Evolutionary conservation across 192 early-diverging fungal genomes (phyloP), one percentile per base, ranked within the genome.

Genomic region (Pilobolus umbonatus): DNA sequence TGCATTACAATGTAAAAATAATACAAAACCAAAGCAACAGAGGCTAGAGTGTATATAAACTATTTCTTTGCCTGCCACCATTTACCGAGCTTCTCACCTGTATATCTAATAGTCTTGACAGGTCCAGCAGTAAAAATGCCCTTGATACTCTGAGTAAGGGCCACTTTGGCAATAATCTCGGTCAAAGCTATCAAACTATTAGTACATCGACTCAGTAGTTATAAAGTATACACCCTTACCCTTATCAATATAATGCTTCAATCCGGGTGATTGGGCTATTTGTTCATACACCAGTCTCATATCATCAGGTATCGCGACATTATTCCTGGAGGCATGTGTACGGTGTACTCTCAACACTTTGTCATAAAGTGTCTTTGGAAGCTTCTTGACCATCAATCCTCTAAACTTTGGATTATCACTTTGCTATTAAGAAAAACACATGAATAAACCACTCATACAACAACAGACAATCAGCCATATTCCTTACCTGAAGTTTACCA

Each of bases 61-160:
- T 66, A 75, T 61, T 72, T 69, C 50, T 62, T 60, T 12, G 75
- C 71, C 25, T 28, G 32, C 64, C 71, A 67, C 81, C 81, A 83
- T 55, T 83, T 83, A 56, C 66, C 61, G 19, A 83, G 28, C 59
- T 85, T 85, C 43, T 70, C 68, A 32, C 69, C 21, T n/a, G 81
- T 77, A 71, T 93, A 93, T 14, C 76, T 61, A 15, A 69, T 59
- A 12, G 82, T 80, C 57, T 82, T 88, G 35, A 72, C 12, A 19
- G 84, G 25, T 0, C 97, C 97, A 17, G 95, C 94, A 0, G 94
- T 93, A 17, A 95, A 63, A 26, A 98, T 71, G 1, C 97, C 97
- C 74, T 99, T 99, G 54, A 86, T 53, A 25, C 91, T 89, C 73
- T 99, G 96, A 1, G 88, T 84, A 19, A 99, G 60, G 5, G 94